Percentiles rank a stretch among this genome's conserved stretches.
Evolutionary conservation across 208 protist species (phyloP).

Genomic region (Blechomonas ayalai): DNA sequence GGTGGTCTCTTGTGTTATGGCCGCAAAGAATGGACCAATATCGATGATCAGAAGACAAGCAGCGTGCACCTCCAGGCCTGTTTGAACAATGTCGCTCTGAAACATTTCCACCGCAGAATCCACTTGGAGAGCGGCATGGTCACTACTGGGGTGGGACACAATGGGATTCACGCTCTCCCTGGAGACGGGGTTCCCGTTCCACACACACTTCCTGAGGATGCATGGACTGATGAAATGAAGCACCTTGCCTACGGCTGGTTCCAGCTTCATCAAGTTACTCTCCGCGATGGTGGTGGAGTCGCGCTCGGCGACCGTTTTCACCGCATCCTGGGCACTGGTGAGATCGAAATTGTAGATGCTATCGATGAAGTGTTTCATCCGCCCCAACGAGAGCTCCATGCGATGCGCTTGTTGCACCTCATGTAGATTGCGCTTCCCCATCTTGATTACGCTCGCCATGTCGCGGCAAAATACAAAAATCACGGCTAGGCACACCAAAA

Average conservation of each 20-base stretch:
- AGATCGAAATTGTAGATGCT: constrained; percentile 3
- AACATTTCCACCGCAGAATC: too few species aligned
- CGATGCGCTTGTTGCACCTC: neutral
- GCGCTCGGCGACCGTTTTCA: neutral
- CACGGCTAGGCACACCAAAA: neutral
- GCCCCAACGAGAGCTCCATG: constrained; percentile 1
- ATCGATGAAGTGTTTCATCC: constrained; percentile 6
- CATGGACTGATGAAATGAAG: neutral
- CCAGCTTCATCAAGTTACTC: neutral
- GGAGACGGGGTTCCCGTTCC: neutral
- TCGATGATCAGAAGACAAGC: constrained; percentile 8
- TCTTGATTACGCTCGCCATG: neutral
- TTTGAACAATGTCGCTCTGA: neutral
- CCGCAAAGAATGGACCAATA: constrained; percentile 2
- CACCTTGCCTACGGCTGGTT: neutral
- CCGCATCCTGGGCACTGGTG: neutral
- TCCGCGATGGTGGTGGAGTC: neutral
- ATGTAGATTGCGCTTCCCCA: neutral
- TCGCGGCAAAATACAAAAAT: neutral
- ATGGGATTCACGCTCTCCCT: too few species aligned
- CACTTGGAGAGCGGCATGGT: too few species aligned
- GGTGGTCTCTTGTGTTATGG: constrained; percentile 4
- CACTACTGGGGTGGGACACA: too few species aligned
- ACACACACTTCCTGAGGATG: neutral
- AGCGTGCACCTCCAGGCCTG: neutral